Evolutionary conservation across 306 rosid species (phyloP), one percentile per base, ranked within the genome.

Genomic region (Boehmeria nivea): DNA sequence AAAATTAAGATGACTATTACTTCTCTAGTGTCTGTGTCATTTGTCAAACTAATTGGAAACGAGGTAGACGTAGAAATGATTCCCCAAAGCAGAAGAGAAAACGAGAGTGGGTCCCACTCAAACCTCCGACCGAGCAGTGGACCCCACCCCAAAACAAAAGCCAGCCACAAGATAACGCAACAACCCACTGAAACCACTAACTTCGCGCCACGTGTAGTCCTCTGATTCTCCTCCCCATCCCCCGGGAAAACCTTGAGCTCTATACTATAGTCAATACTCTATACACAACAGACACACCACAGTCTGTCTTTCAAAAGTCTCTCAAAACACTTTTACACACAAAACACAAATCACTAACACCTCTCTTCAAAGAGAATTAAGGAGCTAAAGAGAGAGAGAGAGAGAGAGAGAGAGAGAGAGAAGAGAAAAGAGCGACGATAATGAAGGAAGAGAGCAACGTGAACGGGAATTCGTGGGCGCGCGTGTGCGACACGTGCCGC

Each of bases 91-190:
- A 31, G 36, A 6, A 31, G 2, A 6, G 8, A 4, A 31, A 31
- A 4, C 9, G 36, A 10, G 9, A 31, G 6, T 13, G 27, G 24
- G 25, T 55, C n/a, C 19, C 27, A 19, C 20, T n/a, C 22, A 23
- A 39, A 12, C 15, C 45, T 11, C 45, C 45, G 16, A n/a, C n/a
- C 45, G 43, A 12, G 8, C 6, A 1, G 6, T 50, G 71, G 74
- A 68, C n/a, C 78, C 79, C 53, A 43, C 64, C 1, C 24, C 5
- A 25, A 21, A 74, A 65, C 40, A 65, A 26, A 9, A 71, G 63
- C 74, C 67, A 73, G 72, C 97, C 93, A 85, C 77, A 81, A 81
- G 84, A 70, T 82, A 86, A 78, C 62, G 59, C 47, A 27, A 54
- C 60, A 25, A 59, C 82, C 67, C 57, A 73, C 49, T 12, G 1